A percentile compares a stretch with the other conserved stretches of the same genome.
Evolutionary conservation across 2,329 filamentous ascomycete species (phyloP).

Genomic region (Penicillium sp.): DNA sequence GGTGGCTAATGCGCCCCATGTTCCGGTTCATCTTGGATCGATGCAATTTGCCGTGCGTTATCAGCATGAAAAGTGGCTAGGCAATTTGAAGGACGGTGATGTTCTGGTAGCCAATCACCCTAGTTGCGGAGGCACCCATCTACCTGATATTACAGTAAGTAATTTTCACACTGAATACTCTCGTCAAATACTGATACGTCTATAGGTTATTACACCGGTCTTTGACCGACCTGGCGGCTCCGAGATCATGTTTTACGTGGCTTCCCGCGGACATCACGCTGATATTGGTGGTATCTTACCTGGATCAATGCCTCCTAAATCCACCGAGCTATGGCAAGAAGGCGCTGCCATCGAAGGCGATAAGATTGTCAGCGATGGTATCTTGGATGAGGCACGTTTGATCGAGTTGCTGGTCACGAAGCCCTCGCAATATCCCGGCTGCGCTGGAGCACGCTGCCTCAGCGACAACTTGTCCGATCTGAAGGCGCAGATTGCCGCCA

Average conservation of each 20-base stretch:
- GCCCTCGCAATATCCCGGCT: conserved; percentile 65
- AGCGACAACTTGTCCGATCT: conserved; percentile 78
- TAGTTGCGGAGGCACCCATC: conserved; percentile 72
- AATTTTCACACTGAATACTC: conserved; percentile 11
- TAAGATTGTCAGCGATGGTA: conserved; percentile 64
- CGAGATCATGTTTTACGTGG: conserved; percentile 72
- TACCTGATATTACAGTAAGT: conserved; percentile 68
- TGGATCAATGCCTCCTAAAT: conserved; percentile 65
- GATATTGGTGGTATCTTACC: conserved; percentile 77
- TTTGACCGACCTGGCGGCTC: conserved; percentile 56
- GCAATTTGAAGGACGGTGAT: conserved; percentile 67
- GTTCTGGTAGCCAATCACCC: conserved; percentile 79
- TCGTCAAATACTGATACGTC: not conserved
- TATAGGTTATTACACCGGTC: conserved; percentile 59
- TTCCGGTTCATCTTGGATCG: conserved; percentile 71
- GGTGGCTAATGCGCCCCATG: conserved; percentile 61
- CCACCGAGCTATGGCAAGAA: conserved; percentile 42
- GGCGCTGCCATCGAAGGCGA: conserved; percentile 41
- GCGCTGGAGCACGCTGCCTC: conserved; percentile 67
- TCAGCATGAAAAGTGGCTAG: conserved; percentile 71
- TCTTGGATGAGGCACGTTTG: conserved; percentile 70
- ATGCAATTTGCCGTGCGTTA: conserved; percentile 78
- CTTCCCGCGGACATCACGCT: conserved; percentile 70
- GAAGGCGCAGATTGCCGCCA: conserved; percentile 77
- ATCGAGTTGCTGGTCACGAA: conserved; percentile 62